Evolutionary conservation across 2,329 filamentous ascomycete species (phyloP).

Genomic region (Ophiostoma montium): DNA sequence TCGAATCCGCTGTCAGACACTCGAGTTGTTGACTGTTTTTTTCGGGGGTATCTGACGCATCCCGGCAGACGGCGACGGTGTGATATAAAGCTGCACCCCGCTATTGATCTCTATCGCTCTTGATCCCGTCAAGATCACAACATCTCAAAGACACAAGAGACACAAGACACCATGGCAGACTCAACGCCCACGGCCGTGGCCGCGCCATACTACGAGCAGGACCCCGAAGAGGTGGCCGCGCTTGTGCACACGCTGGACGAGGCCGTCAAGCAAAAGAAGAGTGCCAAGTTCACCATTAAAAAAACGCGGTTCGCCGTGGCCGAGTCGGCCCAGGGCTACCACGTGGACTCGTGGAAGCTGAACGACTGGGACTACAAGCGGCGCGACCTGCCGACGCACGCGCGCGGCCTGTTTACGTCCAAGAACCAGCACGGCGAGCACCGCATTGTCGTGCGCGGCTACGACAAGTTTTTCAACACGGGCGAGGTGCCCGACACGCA

Average conservation of each 20-base stretch:
- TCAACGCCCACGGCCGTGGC: background rate
- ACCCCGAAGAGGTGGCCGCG: conserved; percentile 49
- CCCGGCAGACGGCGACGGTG: too few species aligned
- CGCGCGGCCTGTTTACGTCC: conserved; percentile 87
- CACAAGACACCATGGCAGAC: background rate
- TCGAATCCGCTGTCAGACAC: too few species aligned
- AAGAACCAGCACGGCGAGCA: conserved; percentile 42
- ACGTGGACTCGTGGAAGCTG: conserved; percentile 83
- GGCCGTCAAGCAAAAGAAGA: conserved; percentile 38
- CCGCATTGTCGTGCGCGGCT: conserved; percentile 79
- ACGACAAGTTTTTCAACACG: conserved; percentile 98
- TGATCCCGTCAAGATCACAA: too few species aligned
- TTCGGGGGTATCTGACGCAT: too few species aligned
- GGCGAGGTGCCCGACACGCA: conserved; percentile 68
- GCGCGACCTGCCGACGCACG: conserved; percentile 72
- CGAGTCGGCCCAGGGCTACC: conserved; percentile 46
- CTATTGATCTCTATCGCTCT: too few species aligned
- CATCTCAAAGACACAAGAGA: too few species aligned
- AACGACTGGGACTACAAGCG: conserved; percentile 96
- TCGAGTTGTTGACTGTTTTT: too few species aligned
- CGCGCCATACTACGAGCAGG: conserved; percentile 53
- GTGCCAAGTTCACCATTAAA: conserved; percentile 55
- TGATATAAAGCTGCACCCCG: too few species aligned
- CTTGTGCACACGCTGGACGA: conserved; percentile 52
- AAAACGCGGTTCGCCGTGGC: conserved; percentile 63